These are phyloP conservation scores for Penicillium sp. DNA, from an alignment of 2,329 filamentous ascomycete species.

Conservation along the genomic window DNA sequence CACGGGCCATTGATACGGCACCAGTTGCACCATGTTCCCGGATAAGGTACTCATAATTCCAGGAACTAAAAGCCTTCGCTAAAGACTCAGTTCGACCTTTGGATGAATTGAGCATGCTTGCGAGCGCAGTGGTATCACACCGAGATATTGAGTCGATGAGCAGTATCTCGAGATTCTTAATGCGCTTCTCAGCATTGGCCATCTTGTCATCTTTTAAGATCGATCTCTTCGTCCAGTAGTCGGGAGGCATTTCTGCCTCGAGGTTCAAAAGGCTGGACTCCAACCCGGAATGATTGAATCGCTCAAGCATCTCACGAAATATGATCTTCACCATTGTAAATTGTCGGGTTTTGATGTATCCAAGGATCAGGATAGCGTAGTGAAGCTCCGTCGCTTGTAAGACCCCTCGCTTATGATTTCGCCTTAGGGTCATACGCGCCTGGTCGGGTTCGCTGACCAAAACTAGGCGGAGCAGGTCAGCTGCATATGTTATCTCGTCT, in stretches of 20 bases:
- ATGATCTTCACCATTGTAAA: slow-evolving; percentile 52
- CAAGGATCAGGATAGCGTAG: slow-evolving; percentile 48
- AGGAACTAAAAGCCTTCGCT: slow-evolving; percentile 47
- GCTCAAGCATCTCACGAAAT: slow-evolving; percentile 44
- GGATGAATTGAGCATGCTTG: slow-evolving; percentile 43
- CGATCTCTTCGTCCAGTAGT: slow-evolving; percentile 24
- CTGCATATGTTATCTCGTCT: slow-evolving; percentile 60
- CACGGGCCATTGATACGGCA: slow-evolving; percentile 51
- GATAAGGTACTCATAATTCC: slow-evolving; percentile 58
- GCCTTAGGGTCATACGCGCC: slow-evolving; percentile 54
- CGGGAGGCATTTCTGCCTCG: slow-evolving; percentile 8
- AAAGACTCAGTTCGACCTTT: slow-evolving; percentile 33
- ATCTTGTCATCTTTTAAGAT: slow-evolving; percentile 11
- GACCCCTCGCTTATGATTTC: slow-evolving; percentile 38
- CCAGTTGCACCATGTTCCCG: slow-evolving; percentile 53
- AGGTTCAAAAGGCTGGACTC: neutral
- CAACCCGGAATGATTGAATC: slow-evolving; percentile 34
- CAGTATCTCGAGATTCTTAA: slow-evolving; percentile 38
- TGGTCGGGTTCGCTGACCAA: slow-evolving; percentile 54
- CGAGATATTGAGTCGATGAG: slow-evolving; percentile 40
- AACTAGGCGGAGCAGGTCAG: slow-evolving; percentile 60
- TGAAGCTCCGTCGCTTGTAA: slow-evolving; percentile 45
- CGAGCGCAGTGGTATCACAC: slow-evolving; percentile 42
- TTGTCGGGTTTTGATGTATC: slow-evolving; percentile 53
- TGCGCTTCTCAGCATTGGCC: slow-evolving; percentile 16